These are phyloP conservation scores for Nymphaea thermarum DNA, from an alignment of 164 flowering plant genomes.

Conservation along the genomic window DNA sequence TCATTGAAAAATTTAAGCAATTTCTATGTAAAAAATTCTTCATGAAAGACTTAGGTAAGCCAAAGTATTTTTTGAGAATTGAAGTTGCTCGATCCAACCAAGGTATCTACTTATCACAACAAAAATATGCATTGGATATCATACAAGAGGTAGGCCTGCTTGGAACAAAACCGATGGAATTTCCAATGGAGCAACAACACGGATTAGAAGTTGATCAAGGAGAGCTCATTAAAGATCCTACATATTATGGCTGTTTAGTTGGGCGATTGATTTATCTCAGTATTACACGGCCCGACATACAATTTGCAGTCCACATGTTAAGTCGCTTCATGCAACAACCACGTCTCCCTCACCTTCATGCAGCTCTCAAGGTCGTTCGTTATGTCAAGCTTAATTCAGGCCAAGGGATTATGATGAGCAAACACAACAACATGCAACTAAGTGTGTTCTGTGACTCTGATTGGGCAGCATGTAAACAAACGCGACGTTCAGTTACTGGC, in stretches of 20 bases:
- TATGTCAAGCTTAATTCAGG: neutral
- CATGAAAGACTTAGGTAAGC: neutral
- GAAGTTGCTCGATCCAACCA: neutral
- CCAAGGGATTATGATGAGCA: neutral
- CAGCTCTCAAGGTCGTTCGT: neutral
- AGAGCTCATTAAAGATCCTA: neutral
- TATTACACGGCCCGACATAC: neutral
- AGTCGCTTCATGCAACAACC: conserved; percentile 1
- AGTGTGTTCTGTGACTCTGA: neutral
- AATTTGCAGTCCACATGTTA: neutral
- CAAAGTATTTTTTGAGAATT: neutral
- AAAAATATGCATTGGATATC: neutral
- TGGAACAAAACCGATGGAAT: neutral
- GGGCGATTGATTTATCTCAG: neutral
- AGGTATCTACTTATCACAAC: neutral
- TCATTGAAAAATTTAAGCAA: neutral
- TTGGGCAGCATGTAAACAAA: neutral
- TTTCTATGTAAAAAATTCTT: neutral
- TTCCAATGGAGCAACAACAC: neutral
- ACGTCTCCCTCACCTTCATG: neutral
- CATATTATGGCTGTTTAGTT: neutral
- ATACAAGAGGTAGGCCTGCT: neutral
- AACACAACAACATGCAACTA: neutral
- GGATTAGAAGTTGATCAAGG: neutral
- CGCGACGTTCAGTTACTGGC: no score